Evolutionary conservation across 345 rosid genomes (phyloP), one percentile per base, ranked within the genome.

Genomic region (Murraya koenigii): DNA sequence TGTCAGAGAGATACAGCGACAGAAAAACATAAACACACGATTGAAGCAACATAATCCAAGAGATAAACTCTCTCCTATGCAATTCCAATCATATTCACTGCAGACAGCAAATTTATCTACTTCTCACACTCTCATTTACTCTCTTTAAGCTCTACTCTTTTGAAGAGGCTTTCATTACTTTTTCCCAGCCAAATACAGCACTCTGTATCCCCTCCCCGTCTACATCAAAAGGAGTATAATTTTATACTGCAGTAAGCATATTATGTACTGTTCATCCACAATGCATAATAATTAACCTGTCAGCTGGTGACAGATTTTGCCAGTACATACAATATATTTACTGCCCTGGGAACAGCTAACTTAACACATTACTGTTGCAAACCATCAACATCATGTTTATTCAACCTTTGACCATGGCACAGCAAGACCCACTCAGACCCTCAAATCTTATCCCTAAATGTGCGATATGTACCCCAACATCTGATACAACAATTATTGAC

Each of bases 401-500:
- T 33, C 60, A 71, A 71, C 28, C 20, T 30, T 30, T 23, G 4
- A 72, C 15, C 33, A 59, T 2, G 6, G 15, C 15, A 65, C 35
- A 36, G 55, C 14, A 58, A 72, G 52, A 36, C 11, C 52, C 52
- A 56, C 75, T 25, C 14, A n/a, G 17, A 39, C 54, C 23, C 64
- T 58, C 32, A 38, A 8, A 20, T 23, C 26, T 58, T 58, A 38
- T 8, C 54, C 54, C 30, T 58, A 38, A 36, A 25, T 25, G 49
- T 44, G 49, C 0, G 17, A 44, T 44, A 36, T 23, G 23, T 28
- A 25, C 59, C 15, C 19, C 6, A n/a, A 5, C 6, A 30, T 22
- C 44, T 44, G 49, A 75, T 63, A 28, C 59, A 35, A 52, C 33
- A 59, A 66, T 77, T 32, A 47, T 63, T 66, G 26, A 77, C 89